Evolutionary conservation across 2,329 filamentous ascomycete genomes (phyloP), one percentile per base, ranked within the genome.

Genomic region (Xylaria arbuscula): DNA sequence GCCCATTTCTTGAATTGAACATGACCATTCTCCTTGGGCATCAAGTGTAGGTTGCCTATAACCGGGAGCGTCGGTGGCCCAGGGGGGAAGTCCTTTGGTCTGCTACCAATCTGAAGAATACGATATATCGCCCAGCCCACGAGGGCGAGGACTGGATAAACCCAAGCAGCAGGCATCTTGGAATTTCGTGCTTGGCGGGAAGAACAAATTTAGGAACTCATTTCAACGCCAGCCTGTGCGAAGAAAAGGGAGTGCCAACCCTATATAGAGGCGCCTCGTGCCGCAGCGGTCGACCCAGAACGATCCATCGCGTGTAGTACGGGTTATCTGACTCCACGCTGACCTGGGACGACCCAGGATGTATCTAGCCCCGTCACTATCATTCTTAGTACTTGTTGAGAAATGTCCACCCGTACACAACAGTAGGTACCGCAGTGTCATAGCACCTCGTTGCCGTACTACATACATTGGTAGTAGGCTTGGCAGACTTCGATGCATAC

Each of bases 1-100:
- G 72, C 72, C 72, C 72, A 73, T 61, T 73, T 72, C 56, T 73
- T 72, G 56, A 73, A 73, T 53, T 73, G 72, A 22, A 72, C 64
- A 50, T 73, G 72, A 1, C 66, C 68, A 59, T 73, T 69, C 38
- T 72, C 70, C 19, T 65, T 66, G 42, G 72, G 72, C 68, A 73
- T 73, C 24, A 69, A 60, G 54, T 73, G 72, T 38, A 72, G 22
- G 53, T 73, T 73, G 34, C 72, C 72, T 53, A 73, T 38, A 47
- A 73, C 66, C 3, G 72, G 72, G 34, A 73, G 47, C 17, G 72
- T 73, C 24, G 70, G 72, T n/a, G 72, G 72, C 34, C 72, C 72
- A 8, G 72, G 72, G 42, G 72, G 72, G 34, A 68, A 72, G 64
- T 70, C 70, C 45, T 70, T 69, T 13, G 72, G 72, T 50, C 72